Evolutionary conservation across 2,329 filamentous ascomycete genomes (phyloP).

Genomic region (Pseudophaeomoniella oleicola): DNA sequence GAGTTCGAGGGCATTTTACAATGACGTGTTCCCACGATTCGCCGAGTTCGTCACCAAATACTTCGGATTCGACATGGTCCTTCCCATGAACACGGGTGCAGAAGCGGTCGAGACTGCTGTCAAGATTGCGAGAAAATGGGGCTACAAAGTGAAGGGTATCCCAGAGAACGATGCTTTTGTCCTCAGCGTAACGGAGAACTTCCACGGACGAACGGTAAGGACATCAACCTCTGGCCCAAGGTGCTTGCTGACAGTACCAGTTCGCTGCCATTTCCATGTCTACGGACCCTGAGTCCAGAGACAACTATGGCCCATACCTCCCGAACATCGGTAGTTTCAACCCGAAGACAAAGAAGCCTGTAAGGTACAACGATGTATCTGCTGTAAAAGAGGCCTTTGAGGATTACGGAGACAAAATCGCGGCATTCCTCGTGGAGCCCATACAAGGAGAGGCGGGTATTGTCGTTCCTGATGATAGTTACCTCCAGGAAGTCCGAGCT

Average conservation of each 20-base stretch:
- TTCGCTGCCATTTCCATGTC: conserved; percentile 94
- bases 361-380: conserved; percentile 73
- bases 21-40: conserved; percentile 94
- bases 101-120: conserved; percentile 93
- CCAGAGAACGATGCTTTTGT: conserved; percentile 70
- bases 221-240: conserved; percentile 7
- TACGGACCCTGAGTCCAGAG: conserved; percentile 84
- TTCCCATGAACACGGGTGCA: conserved; percentile 96
- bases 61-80: conserved; percentile 93
- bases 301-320: conserved; percentile 93
- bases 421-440: conserved; percentile 87
- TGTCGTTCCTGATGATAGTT: conserved; percentile 81
- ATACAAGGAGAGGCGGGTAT: conserved; percentile 97
- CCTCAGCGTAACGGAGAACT: conserved; percentile 79
- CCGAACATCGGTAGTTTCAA: conserved; percentile 68
- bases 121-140: conserved; percentile 95
- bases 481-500: conserved; percentile 63
- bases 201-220: conserved; percentile 87
- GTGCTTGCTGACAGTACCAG: conserved; percentile 25
- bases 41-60: conserved; percentile 78
- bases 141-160: conserved; percentile 90
- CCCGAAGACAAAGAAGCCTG: conserved; percentile 61
- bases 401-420: conserved; percentile 67
- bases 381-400: conserved; percentile 70
- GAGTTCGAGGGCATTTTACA: conserved; percentile 91